These are phyloP conservation scores for Didymella sp. DNA, from an alignment of 2,329 filamentous ascomycete species.

Conservation along the genomic window DNA sequence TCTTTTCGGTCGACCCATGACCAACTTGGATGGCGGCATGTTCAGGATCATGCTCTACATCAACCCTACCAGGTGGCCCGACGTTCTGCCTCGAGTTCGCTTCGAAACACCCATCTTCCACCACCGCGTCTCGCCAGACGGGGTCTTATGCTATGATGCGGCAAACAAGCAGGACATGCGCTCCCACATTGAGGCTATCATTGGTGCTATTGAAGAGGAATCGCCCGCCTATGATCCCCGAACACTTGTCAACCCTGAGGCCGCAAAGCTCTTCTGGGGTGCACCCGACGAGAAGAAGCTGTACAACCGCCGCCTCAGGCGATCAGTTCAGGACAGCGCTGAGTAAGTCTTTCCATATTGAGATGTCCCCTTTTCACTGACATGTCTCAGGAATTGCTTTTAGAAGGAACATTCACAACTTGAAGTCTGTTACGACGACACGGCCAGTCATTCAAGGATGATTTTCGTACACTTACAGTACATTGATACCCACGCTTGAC, in stretches of 20 bases:
- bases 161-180: slow-evolving; percentile 77
- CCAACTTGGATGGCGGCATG: slow-evolving; percentile 85
- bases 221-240: slow-evolving; percentile 88
- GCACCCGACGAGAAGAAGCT: slow-evolving; percentile 76
- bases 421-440: slow-evolving; percentile 17
- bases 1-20: slow-evolving; percentile 91
- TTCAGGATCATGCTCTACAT: slow-evolving; percentile 82
- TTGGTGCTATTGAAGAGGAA: slow-evolving; percentile 85
- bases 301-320: slow-evolving; percentile 81
- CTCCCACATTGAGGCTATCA: slow-evolving; percentile 83
- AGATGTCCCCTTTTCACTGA: background rate
- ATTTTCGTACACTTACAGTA: slow-evolving; percentile 25
- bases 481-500: slow-evolving; percentile 41
- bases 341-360: slow-evolving; percentile 46
- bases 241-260: slow-evolving; percentile 84
- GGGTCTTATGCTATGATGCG: slow-evolving; percentile 78
- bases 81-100: slow-evolving; percentile 83
- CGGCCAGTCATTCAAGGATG: slow-evolving; percentile 30
- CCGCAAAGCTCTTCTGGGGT: slow-evolving; percentile 87
- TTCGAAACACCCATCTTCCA: slow-evolving; percentile 87
- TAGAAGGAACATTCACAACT: slow-evolving; percentile 9
- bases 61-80: slow-evolving; percentile 79
- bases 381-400: slow-evolving; percentile 31
- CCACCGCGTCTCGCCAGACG: slow-evolving; percentile 80
- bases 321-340: slow-evolving; percentile 69